Percentiles rank a stretch among this genome's conserved stretches.
phyloP scores from a whole-genome alignment of 2,329 filamentous ascomycete genomes.

The Cadophora malorum region DNA sequence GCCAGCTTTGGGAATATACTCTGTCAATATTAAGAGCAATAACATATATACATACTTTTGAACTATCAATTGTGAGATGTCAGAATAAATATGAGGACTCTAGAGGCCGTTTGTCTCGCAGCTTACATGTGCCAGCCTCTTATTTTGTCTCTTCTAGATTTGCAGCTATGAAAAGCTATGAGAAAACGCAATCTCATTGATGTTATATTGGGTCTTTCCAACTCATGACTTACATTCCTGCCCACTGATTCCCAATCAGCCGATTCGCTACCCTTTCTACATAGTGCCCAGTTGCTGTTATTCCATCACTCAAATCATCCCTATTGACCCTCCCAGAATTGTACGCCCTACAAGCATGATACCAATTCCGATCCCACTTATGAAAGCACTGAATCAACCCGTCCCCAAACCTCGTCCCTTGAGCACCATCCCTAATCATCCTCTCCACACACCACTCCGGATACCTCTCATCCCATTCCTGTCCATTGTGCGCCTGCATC shows the following conservation, averaged over 20 bases:
- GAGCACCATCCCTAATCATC: constrained; percentile 26
- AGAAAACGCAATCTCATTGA: too few species aligned
- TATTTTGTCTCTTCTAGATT: too few species aligned
- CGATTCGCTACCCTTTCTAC: constrained; percentile 28
- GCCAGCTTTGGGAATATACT: neutral
- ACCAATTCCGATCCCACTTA: constrained; percentile 26
- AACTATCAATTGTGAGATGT: too few species aligned
- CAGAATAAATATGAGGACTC: too few species aligned
- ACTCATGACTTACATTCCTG: constrained; percentile 16
- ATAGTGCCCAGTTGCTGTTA: constrained; percentile 27
- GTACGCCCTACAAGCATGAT: constrained; percentile 30
- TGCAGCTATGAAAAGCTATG: too few species aligned
- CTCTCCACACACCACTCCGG: constrained; percentile 24
- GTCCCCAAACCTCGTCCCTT: constrained; percentile 24
- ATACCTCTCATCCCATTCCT: constrained; percentile 22
- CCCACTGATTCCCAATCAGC: constrained; percentile 27
- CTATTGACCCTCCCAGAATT: constrained; percentile 28
- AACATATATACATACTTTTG: neutral
- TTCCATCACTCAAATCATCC: constrained; percentile 26
- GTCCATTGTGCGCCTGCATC: constrained; percentile 30
- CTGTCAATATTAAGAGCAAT: neutral
- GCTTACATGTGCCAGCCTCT: too few species aligned
- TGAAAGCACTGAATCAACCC: constrained; percentile 24
- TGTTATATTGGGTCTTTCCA: too few species aligned
- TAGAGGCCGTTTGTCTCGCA: too few species aligned